These are phyloP conservation scores for Hymenoscyphus linearis DNA, from an alignment of 2,329 filamentous ascomycete genomes.

Conservation along the genomic window DNA sequence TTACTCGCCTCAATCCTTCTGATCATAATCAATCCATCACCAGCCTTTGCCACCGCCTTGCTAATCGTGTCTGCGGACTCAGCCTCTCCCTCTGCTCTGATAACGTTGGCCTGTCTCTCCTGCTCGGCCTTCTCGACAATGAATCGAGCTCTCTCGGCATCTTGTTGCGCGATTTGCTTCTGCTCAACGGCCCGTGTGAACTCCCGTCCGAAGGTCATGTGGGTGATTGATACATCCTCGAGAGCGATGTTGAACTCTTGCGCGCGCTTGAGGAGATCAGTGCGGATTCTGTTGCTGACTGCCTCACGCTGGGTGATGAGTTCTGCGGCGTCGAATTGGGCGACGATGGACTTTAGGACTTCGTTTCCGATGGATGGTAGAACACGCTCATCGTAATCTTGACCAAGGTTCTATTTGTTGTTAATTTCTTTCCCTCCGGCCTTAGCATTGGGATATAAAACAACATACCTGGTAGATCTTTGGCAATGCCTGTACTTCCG, in stretches of 20 bases:
- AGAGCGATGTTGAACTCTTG: conserved; percentile 98
- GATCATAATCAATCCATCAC: conserved; percentile 92
- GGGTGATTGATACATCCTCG: conserved; percentile 97
- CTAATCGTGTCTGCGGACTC: conserved; percentile 94
- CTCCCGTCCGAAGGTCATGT: conserved; percentile 99
- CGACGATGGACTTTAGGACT: conserved; percentile 97
- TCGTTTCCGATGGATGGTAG: conserved; percentile 98
- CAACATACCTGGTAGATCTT: conserved; percentile 91
- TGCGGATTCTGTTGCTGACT: conserved; percentile 88
- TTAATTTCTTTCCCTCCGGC: background rate
- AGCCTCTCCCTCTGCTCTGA: conserved; percentile 94
- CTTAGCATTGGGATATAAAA: background rate
- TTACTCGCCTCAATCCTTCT: conserved; percentile 94
- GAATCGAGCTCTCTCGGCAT: conserved; percentile 94
- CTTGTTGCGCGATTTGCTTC: conserved; percentile 99
- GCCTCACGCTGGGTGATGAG: conserved; percentile 98
- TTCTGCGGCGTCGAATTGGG: conserved; percentile 97
- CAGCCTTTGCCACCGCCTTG: conserved; percentile 87
- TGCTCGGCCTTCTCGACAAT: conserved; percentile 99
- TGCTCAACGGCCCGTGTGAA: conserved; percentile 99
- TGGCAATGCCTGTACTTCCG: conserved; percentile 85
- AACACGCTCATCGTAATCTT: conserved; percentile 97
- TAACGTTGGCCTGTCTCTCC: conserved; percentile 97
- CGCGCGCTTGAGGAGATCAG: conserved; percentile 86
- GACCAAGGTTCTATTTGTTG: conserved; percentile 73